phyloP scores from a whole-genome alignment of 1,284 basidiomycete genomes.

The Cutaneotrichosporon dermatis region DNA sequence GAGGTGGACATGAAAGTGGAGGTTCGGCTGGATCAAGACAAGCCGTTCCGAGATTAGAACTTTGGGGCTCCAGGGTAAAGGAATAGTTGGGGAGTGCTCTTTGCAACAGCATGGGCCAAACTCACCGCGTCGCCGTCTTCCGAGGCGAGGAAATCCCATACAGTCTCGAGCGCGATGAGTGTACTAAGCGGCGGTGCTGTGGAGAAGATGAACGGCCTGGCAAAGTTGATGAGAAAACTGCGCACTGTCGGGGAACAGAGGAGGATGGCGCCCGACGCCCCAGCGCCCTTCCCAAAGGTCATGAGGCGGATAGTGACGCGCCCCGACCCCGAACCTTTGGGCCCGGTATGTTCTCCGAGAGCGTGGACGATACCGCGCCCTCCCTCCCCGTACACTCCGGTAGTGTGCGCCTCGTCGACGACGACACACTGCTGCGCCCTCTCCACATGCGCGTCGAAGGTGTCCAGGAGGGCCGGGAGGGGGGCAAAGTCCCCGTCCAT shows the following conservation, averaged over 20 bases:
- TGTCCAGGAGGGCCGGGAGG: constrained; percentile 58
- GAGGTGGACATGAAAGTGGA: too few relatives aligned
- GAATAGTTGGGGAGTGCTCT: too few relatives aligned
- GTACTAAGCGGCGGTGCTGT: constrained; percentile 72
- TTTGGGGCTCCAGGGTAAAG: too few relatives aligned
- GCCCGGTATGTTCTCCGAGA: constrained; percentile 20
- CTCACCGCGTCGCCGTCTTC: constrained; percentile 60
- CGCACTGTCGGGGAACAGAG: constrained; percentile 67
- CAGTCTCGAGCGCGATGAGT: constrained; percentile 67
- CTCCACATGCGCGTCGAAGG: constrained; percentile 51
- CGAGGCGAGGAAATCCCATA: constrained; percentile 70
- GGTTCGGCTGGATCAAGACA: too few relatives aligned
- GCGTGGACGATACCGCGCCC: constrained; percentile 58
- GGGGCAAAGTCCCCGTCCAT: constrained; percentile 94
- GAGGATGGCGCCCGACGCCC: constrained; percentile 74
- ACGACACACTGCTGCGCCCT: constrained; percentile 53
- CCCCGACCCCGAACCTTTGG: background rate
- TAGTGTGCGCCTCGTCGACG: constrained; percentile 81
- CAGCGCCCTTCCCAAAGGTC: constrained; percentile 66
- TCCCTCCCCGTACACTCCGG: constrained; percentile 61
- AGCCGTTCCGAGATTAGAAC: too few relatives aligned
- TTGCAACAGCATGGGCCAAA: too few relatives aligned
- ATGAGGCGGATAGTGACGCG: constrained; percentile 53
- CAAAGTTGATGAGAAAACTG: constrained; percentile 88
- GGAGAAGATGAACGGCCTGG: constrained; percentile 82